Evolutionary conservation across 2,329 filamentous ascomycete genomes (phyloP).

Genomic region (Plenodomus biglobosus): DNA sequence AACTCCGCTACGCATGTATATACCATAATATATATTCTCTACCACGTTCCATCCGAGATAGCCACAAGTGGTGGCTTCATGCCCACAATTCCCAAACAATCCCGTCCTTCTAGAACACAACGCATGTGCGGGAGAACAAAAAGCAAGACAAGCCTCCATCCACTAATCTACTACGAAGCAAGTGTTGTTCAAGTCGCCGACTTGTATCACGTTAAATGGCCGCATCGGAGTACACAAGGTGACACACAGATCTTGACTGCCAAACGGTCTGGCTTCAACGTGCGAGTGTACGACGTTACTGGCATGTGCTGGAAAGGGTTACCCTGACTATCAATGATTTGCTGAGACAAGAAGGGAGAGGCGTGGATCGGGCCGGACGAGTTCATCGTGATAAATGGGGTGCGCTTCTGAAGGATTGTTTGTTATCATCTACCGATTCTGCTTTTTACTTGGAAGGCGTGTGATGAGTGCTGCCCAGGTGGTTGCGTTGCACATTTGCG

Average conservation of each 20-base stretch:
- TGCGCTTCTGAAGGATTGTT: neutral
- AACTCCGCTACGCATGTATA: neutral
- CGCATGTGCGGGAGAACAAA: neutral
- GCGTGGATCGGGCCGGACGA: neutral
- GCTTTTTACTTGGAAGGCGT: neutral
- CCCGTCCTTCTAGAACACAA: neutral
- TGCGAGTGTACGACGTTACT: constrained; percentile 2
- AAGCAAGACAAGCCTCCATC: neutral
- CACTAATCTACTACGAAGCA: neutral
- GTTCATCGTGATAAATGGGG: neutral
- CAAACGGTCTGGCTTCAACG: constrained; percentile 4
- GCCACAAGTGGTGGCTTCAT: neutral
- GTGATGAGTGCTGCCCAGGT: neutral
- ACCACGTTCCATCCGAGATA: neutral
- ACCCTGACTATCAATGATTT: neutral
- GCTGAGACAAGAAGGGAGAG: neutral
- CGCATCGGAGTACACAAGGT: neutral
- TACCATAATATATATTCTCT: neutral
- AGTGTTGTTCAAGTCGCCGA: constrained; percentile 8
- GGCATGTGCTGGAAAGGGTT: constrained; percentile 1
- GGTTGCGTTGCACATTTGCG: neutral
- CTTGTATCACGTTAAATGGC: constrained; percentile 3
- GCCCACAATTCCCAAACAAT: neutral
- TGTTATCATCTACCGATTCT: neutral
- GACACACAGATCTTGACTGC: constrained; percentile 15